A percentile compares a stretch with the other conserved stretches of the same genome.
phyloP scores from a whole-genome alignment of 2,329 filamentous ascomycete species.

The Aspergillus puulaauensis region DNA sequence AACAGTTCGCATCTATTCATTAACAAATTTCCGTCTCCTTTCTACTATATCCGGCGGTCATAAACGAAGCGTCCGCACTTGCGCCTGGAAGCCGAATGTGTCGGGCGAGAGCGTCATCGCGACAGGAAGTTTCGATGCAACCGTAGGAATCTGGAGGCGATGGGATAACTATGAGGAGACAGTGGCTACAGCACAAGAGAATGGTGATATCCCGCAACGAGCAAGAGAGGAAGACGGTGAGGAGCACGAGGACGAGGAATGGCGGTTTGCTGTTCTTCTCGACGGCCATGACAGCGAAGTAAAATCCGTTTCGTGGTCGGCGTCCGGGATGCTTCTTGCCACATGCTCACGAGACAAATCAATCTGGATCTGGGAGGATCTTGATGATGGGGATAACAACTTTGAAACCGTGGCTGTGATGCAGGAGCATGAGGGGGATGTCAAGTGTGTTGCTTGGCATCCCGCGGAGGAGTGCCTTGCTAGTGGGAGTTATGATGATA shows the following conservation, averaged over 20 bases:
- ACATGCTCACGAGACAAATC: constrained; percentile 91
- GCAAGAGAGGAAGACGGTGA: constrained; percentile 42
- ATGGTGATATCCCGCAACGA: constrained; percentile 12
- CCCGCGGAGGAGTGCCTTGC: constrained; percentile 77
- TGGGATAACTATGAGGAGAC: constrained; percentile 48
- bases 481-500: constrained; percentile 92
- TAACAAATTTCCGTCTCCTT: constrained; percentile 75
- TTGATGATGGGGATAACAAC: constrained; percentile 81
- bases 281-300: constrained; percentile 96
- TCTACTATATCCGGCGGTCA: constrained; percentile 83
- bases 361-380: constrained; percentile 98
- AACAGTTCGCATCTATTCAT: constrained; percentile 83
- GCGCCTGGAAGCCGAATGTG: constrained; percentile 80
- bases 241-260: constrained; percentile 72
- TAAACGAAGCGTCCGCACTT: constrained; percentile 80
- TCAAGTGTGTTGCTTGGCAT: constrained; percentile 93
- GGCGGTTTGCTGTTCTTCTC: constrained; percentile 87
- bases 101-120: constrained; percentile 73
- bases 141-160: constrained; percentile 79
- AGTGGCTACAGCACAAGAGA: constrained; percentile 6
- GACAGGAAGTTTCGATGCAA: constrained; percentile 91
- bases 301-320: constrained; percentile 68
- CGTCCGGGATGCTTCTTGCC: constrained; percentile 74
- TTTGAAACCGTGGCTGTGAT: constrained; percentile 96
- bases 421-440: constrained; percentile 91